Evolutionary conservation across 2,329 filamentous ascomycete genomes (phyloP).

Genomic region (Hirsutella thompsonii): DNA sequence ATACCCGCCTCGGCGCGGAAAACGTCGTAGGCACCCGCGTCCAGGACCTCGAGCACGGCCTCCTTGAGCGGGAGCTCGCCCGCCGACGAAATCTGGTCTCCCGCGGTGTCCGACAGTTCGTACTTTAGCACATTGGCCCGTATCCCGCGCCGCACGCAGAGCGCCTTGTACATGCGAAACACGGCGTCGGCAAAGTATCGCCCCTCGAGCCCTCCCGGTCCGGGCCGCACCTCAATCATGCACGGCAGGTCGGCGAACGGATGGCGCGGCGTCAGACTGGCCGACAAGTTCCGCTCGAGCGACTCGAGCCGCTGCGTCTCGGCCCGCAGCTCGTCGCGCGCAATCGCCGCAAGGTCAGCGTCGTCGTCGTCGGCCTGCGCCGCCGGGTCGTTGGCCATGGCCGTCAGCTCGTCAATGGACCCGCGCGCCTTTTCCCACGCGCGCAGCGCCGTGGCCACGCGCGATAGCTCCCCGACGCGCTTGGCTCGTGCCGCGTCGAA

Average conservation of each 20-base stretch:
- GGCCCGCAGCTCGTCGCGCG: conserved; percentile 66
- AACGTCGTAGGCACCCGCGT: conserved; percentile 63
- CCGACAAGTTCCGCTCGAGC: conserved; percentile 57
- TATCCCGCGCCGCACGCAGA: conserved; percentile 58
- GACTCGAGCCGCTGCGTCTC: conserved; percentile 48
- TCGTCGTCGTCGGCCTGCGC: too few species aligned
- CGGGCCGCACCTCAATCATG: conserved; percentile 81
- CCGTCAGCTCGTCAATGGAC: conserved; percentile 39
- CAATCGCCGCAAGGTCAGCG: conserved; percentile 61
- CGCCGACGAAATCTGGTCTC: conserved; percentile 35
- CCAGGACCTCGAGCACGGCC: conserved; percentile 73
- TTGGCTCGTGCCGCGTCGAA: conserved; percentile 47
- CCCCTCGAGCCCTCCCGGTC: conserved; percentile 83
- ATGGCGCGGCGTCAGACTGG: conserved; percentile 71
- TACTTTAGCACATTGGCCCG: conserved; percentile 63
- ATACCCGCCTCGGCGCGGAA: conserved; percentile 86
- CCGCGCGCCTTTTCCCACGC: conserved; percentile 43
- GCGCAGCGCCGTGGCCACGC: conserved; percentile 42
- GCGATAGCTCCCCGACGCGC: conserved; percentile 46
- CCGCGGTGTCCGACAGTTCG: conserved; percentile 57
- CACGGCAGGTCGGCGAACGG: conserved; percentile 85
- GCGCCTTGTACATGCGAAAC: conserved; percentile 77
- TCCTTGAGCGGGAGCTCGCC: conserved; percentile 66
- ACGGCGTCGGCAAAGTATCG: conserved; percentile 80
- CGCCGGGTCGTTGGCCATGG: conserved; percentile 27